Percentiles rank a stretch among this genome's conserved stretches.
phyloP scores from a whole-genome alignment of 2,329 filamentous ascomycete species.

The Hymenoscyphus infarciens region DNA sequence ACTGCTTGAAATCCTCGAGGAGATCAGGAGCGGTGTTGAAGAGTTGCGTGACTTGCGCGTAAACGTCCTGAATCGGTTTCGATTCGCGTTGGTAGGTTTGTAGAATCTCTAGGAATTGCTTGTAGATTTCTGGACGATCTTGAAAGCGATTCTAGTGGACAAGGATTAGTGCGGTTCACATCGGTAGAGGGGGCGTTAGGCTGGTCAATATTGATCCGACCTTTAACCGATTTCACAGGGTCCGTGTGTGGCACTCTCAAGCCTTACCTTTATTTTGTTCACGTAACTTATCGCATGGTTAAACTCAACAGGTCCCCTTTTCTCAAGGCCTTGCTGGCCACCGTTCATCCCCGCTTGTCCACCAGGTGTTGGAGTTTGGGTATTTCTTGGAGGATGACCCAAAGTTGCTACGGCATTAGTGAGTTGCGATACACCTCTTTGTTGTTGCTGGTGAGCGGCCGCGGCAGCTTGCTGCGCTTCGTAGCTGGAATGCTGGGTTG shows the following conservation, averaged over 20 bases:
- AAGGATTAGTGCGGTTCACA: neutral
- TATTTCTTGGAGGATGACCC: slow-evolving; percentile 47
- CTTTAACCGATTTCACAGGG: neutral
- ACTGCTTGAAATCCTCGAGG: slow-evolving; percentile 97
- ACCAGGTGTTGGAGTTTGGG: slow-evolving; percentile 57
- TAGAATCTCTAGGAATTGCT: slow-evolving; percentile 95
- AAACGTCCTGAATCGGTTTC: slow-evolving; percentile 97
- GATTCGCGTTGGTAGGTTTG: slow-evolving; percentile 98
- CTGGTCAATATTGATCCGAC: neutral
- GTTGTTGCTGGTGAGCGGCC: slow-evolving; percentile 56
- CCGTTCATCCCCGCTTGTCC: slow-evolving; percentile 56
- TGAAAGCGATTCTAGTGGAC: slow-evolving; percentile 81
- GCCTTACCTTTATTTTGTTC: slow-evolving; percentile 92
- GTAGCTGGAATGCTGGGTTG: slow-evolving; percentile 38
- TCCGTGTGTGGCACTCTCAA: neutral
- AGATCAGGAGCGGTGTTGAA: slow-evolving; percentile 93
- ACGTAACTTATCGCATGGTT: slow-evolving; percentile 99
- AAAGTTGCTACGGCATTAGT: slow-evolving; percentile 53
- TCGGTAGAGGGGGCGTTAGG: neutral
- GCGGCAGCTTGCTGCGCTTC: slow-evolving; percentile 40
- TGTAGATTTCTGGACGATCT: slow-evolving; percentile 96
- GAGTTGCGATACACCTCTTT: slow-evolving; percentile 62
- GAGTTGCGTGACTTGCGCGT: slow-evolving; percentile 89
- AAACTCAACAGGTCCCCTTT: slow-evolving; percentile 93
- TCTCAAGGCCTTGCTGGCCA: slow-evolving; percentile 65